phyloP scores from a whole-genome alignment of 768 basidiomycete species.

The Pleurotus salmoneostramineus region DNA sequence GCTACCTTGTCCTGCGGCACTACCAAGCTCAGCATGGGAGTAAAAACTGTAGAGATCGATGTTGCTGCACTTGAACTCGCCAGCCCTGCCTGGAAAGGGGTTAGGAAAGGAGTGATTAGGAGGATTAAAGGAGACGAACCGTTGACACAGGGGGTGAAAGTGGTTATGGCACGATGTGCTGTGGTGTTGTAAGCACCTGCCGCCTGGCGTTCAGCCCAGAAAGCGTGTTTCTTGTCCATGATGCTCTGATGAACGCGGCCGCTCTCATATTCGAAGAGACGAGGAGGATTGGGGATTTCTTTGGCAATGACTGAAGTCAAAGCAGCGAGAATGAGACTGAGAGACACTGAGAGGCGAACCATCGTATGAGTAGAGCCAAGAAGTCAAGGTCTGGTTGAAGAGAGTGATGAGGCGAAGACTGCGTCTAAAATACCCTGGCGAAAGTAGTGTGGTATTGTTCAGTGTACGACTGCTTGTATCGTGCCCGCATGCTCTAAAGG shows the following conservation, averaged over 20 bases:
- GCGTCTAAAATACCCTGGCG: no score
- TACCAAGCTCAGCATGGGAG: conserved; percentile 14
- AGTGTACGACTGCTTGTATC: no score
- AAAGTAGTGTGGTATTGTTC: no score
- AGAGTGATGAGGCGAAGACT: no score
- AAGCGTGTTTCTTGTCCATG: conserved; percentile 5
- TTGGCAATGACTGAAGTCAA: neutral
- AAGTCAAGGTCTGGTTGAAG: no score
- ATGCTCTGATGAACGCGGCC: conserved; percentile 5
- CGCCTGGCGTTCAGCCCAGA: conserved; percentile 3
- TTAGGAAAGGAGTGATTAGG: neutral
- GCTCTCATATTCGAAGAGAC: conserved; percentile 2
- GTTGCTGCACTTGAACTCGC: conserved; percentile 12
- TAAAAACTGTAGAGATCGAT: conserved; percentile 15
- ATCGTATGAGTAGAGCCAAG: neutral
- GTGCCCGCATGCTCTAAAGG: no score
- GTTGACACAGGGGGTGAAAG: conserved; percentile 11
- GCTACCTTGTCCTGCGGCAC: conserved; percentile 11
- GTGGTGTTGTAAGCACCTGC: conserved; percentile 4
- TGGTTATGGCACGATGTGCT: conserved; percentile 1
- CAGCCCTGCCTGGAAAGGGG: neutral
- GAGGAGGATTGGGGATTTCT: conserved; percentile 7
- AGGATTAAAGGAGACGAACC: neutral
- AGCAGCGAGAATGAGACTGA: neutral
- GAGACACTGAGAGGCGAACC: neutral